phyloP scores from a whole-genome alignment of 805 yeast species.

The Ogataea zsoltii region DNA sequence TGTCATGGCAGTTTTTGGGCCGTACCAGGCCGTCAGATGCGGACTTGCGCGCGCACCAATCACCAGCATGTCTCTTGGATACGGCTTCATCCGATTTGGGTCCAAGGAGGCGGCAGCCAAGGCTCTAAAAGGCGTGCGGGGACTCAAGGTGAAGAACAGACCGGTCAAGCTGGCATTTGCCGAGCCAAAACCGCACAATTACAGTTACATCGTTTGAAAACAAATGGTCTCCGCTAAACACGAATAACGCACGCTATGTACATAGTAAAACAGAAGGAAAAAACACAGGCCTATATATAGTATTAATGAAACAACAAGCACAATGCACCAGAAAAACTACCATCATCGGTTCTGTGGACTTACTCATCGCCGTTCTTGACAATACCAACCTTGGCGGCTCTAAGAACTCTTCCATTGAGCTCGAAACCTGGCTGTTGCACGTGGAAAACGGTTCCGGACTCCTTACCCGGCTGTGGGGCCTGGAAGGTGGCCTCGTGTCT shows the following conservation, averaged over 20 bases:
- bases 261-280: slow-evolving; percentile 6
- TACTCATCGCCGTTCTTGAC: slow-evolving; percentile 57
- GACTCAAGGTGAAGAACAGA: slow-evolving; percentile 45
- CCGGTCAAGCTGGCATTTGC: slow-evolving; percentile 37
- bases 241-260: slow-evolving; percentile 12
- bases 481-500: slow-evolving; percentile 92
- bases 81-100: slow-evolving; percentile 64
- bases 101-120: slow-evolving; percentile 39
- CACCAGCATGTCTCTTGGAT: slow-evolving; percentile 42
- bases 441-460: slow-evolving; percentile 88
- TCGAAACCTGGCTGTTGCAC: slow-evolving; percentile 91
- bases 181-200: slow-evolving; percentile 24
- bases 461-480: slow-evolving; percentile 81
- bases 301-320: background rate
- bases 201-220: slow-evolving; percentile 28
- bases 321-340: too few relatives aligned
- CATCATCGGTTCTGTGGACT: background rate
- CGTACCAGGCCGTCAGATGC: slow-evolving; percentile 30
- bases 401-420: slow-evolving; percentile 80
- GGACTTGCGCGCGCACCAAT: slow-evolving; percentile 32
- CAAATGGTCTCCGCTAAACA: background rate
- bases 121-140: slow-evolving; percentile 48
- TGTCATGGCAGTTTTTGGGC: slow-evolving; percentile 27
- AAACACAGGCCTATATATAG: slow-evolving; percentile 8
- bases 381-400: slow-evolving; percentile 96